Evolutionary conservation across 805 yeast species (phyloP), one percentile per base, ranked within the genome.

Genomic region (Starmerella riodocensis): DNA sequence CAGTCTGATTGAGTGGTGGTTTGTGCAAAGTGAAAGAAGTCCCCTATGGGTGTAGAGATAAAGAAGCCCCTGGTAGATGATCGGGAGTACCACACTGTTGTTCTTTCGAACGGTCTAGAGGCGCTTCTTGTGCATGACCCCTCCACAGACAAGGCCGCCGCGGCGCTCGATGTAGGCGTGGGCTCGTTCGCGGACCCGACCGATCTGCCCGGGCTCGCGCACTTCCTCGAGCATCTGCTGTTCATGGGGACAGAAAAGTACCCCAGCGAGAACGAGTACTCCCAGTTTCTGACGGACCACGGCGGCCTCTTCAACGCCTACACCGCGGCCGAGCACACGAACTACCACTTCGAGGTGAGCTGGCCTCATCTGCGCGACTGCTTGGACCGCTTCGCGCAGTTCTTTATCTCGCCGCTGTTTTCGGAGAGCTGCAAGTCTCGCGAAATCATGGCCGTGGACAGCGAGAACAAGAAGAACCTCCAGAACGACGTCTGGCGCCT

Each of bases 391-490:
- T 88, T 88, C 59, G 72, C 94, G 4, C 97, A 88, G 57, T 88
- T 88, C 56, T 88, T 88, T 64, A 78, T 86, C 26, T 58, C 73
- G 22, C 98, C 98, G 1, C 63, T 88, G 50, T 88, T 88, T 51
- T 61, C 64, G 37, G 61, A 67, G 39, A 66, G 74, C 46, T 78
- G 95, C 55, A 82, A 84, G 55, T 94, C 85, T 54, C 70, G 96
- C 40, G 98, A 88, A 60, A 80, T 88, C 52, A 73, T 76, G 47
- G 97, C 97, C 1, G 97, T 88, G 8, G 95, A 88, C 59, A 80
- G 94, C 28, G 98, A 88, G 62, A 84, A 88, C 64, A 88, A 85
- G 58, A 88, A 91, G 63, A 88, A 88, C 57, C 64, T 91, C 37
- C 97, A 88, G 59, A 79, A 70, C 55, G 98, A 88, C 59, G 56